Base-by-base conservation (phyloP, 2,329 filamentous ascomycete species). In the Aspergillus pseudotamarii region DNA sequence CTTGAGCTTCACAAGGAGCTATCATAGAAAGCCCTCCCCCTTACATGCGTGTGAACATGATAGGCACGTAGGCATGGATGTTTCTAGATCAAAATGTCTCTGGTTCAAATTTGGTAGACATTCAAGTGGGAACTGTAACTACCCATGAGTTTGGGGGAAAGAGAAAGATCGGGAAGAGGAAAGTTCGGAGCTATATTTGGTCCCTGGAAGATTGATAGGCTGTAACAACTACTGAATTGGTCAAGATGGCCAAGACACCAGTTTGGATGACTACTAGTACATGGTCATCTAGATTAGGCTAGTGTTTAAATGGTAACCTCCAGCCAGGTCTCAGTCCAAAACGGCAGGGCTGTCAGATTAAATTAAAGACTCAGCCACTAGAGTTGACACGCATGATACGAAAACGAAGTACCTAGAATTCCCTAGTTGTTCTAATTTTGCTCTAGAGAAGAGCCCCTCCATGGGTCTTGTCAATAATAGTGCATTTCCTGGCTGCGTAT, bases 321-420 rank as follows among this genome's bases (percentile, higher is more conserved):
- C 34, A 3, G 11, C 9, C 36, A 23, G 19, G 51, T 54, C 51
- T 54, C 51, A 54, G 9, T 54, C 10, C n/a, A 19, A 55, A 55
- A 55, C 51, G 32, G 16, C 51, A 55, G 51, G 51, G 51, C 51
- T 55, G 51, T 38, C 51, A 55, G 21, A 9, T 23, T 36, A 55
- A 26, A 55, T 55, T 55, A 55, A 26, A 36, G 30, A 32, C 51
- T 55, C 51, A 41, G 51, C 51, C 50, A 54, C 51, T 54, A 36
- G 51, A 32, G 6, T 54, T 54, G 51, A 23, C n/a, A 36, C 21
- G 16, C 10, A n/a, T 30, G 46, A 50, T 50, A 50, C 46, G 46
- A 50, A 50, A 50, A 50, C 46, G 46, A 50, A 19, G 2, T 30
- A 30, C 23, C 26, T 36, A 36, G 23, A 30, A 30, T n/a, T 36